Evolutionary conservation across 2,329 filamentous ascomycete species (phyloP).

Genomic region (Lachnellula hyalina): DNA sequence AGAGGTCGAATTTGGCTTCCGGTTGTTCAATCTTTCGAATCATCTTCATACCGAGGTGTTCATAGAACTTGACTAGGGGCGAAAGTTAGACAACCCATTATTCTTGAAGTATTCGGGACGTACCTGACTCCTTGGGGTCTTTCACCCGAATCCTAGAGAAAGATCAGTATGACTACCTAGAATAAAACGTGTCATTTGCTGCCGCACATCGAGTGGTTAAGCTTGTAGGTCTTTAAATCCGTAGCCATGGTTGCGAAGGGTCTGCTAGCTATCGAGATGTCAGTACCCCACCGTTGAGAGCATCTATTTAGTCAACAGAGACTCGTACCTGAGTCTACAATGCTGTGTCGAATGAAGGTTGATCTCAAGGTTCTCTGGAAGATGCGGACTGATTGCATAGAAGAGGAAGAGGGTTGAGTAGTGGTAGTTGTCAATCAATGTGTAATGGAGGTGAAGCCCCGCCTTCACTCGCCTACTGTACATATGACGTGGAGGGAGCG

Average conservation of each 20-base stretch:
- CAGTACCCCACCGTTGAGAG: slow-evolving; percentile 2
- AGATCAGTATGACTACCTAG: slow-evolving; percentile 7
- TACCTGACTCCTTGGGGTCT: slow-evolving; percentile 77
- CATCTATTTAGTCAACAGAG: background rate
- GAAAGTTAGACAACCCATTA: background rate
- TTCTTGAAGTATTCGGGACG: background rate
- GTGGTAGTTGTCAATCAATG: slow-evolving; percentile 1
- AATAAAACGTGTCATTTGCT: background rate
- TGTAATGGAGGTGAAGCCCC: background rate
- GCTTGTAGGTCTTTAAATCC: slow-evolving; percentile 71
- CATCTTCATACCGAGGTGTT: slow-evolving; percentile 81
- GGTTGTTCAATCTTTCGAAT: slow-evolving; percentile 78
- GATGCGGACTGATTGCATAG: slow-evolving; percentile 22
- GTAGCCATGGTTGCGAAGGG: slow-evolving; percentile 48
- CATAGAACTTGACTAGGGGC: slow-evolving; percentile 75
- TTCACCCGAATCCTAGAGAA: slow-evolving; percentile 77
- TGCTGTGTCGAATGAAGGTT: slow-evolving; percentile 13
- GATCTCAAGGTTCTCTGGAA: slow-evolving; percentile 19
- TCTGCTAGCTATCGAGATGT: slow-evolving; percentile 24
- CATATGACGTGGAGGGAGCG: too few relatives aligned
- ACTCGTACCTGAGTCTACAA: slow-evolving; percentile 22
- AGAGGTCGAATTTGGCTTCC: slow-evolving; percentile 88
- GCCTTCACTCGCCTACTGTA: background rate
- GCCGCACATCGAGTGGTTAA: slow-evolving; percentile 79
- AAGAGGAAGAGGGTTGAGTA: slow-evolving; percentile 1